Base-by-base conservation (phyloP, 441 rosid genomes). In the Euphorbia corollata region DNA sequence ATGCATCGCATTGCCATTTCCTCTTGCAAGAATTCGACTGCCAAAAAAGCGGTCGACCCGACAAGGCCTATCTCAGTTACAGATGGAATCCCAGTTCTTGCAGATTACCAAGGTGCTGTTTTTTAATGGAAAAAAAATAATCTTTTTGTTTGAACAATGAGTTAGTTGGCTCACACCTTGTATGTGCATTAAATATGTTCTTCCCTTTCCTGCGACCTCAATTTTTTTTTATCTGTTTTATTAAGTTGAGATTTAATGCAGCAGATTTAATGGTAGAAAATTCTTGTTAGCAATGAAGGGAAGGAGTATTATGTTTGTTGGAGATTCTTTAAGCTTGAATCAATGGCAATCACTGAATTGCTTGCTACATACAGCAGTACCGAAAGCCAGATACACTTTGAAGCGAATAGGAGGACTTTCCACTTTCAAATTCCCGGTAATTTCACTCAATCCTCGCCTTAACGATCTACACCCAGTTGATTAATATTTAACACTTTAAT, bases 271-370 rank as follows among this genome's bases (percentile, higher is more conserved):
- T 59, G 71, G 71, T 3, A 59, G 18, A 50, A 15, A 3, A 8
- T 68, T 68, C 18, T 48, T 68, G 10, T 23, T 15, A 22, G 48
- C 12, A 48, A 59, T 68, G 65, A 68, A 18, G 50, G 65, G 59
- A 10, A 68, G 27, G 51, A 61, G 51, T 4, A 50, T 60, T 3
- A 68, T 68, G 51, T 68, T 68, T 68, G 59, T 68, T 12, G 65
- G 65, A 51, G 71, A 68, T 22, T 68, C 71, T 4, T 15, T 68
- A 38, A 34, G 71, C 32, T 34, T 59, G 59, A 68, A 68, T 22
- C 71, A 68, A 68, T 68, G 65, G 65, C 65, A 59, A 9, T 68
- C 71, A 47, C 51, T 68, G 3, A 36, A 6, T 36, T 68, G 71
- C 65, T 32, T 68, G 65, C 59, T 68, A 8, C 59, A 68, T 12